A percentile compares a stretch with the other conserved stretches of the same genome.
Conservation (phyloP, 169 alveolate species). For the Cryptosporidium sp. region DNA sequence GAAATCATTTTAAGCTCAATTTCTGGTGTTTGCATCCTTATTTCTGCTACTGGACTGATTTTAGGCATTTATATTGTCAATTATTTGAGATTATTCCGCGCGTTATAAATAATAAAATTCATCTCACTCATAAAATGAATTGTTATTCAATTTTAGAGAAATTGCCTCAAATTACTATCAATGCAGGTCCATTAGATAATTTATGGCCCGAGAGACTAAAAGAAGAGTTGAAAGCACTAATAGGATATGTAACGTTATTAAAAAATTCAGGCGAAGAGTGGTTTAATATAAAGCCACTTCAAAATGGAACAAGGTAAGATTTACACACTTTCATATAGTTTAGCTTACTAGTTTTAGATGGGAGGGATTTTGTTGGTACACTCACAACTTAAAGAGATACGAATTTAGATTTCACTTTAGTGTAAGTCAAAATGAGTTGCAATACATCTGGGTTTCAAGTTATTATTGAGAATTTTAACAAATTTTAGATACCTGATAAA, state of each 20-base stretch:
- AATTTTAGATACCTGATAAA: conserved; percentile 91
- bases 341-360: conserved; percentile 82
- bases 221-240: conserved; percentile 93
- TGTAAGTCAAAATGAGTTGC: conserved; percentile 74
- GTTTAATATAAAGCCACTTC: conserved; percentile 93
- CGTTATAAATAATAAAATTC: background rate
- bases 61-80: background rate
- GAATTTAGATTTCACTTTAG: conserved; percentile 92
- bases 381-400: conserved; percentile 91
- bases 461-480: background rate
- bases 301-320: conserved; percentile 89
- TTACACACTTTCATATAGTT: background rate
- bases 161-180: conserved; percentile 89
- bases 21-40: conserved; percentile 41
- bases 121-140: background rate
- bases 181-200: conserved; percentile 93
- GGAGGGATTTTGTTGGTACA: conserved; percentile 96
- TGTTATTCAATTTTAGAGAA: background rate
- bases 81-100: background rate
- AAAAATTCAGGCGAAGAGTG: conserved; percentile 94
- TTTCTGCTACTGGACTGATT: background rate
- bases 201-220: conserved; percentile 88
- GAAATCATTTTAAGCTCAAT: background rate
- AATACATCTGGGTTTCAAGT: background rate
- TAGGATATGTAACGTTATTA: conserved; percentile 88